These are phyloP conservation scores for Xerocomellus chrysenteron DNA, from an alignment of 768 basidiomycete genomes.

Conservation along the genomic window DNA sequence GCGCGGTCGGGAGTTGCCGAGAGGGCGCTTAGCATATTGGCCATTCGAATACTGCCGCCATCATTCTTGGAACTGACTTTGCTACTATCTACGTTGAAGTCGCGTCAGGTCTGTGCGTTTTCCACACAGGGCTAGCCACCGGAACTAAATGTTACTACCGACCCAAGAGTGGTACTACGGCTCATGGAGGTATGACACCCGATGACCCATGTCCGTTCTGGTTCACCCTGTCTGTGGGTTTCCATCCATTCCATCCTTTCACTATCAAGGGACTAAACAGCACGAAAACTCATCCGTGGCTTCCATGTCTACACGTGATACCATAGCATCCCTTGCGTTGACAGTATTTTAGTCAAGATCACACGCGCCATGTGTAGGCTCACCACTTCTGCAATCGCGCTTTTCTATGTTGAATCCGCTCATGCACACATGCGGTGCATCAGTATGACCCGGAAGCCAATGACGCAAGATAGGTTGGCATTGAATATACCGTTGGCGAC, in stretches of 20 bases:
- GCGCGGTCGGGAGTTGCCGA: constrained; percentile 30
- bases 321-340: background rate
- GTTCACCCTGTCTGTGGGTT: background rate
- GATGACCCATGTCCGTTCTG: background rate
- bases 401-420: constrained; percentile 22
- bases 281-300: constrained; percentile 23
- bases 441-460: constrained; percentile 39
- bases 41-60: background rate
- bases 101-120: no score
- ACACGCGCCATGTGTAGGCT: constrained; percentile 38
- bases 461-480: no score
- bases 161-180: no score
- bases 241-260: background rate
- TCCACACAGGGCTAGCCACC: background rate
- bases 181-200: background rate
- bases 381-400: constrained; percentile 44
- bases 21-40: background rate
- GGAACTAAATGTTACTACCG: background rate
- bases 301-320: constrained; percentile 34
- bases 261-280: constrained; percentile 26
- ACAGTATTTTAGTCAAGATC: constrained; percentile 26
- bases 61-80: no score
- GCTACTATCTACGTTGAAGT: background rate
- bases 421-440: constrained; percentile 38
- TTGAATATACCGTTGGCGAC: no score